These are phyloP conservation scores for Cyberlindnera veronae DNA, from an alignment of 805 yeast species.

Conservation along the genomic window DNA sequence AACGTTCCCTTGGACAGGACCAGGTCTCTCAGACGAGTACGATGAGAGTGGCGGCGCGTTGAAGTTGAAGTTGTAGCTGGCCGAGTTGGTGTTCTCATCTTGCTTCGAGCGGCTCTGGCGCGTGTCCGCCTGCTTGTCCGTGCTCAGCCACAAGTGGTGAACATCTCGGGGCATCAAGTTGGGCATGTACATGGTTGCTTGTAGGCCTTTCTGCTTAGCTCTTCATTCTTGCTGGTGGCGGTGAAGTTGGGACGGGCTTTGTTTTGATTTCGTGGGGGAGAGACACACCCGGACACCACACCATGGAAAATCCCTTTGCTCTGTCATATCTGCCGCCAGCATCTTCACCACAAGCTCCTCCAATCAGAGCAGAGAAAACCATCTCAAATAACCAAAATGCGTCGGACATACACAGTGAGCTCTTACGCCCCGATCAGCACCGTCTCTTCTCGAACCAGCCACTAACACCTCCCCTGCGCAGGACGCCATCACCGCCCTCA, in stretches of 20 bases:
- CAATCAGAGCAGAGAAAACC: background rate
- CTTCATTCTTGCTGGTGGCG: background rate
- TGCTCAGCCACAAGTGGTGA: conserved; percentile 40
- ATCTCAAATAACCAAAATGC: conserved; percentile 13
- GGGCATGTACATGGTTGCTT: conserved; percentile 43
- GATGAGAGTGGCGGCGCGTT: conserved; percentile 54
- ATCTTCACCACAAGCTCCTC: background rate
- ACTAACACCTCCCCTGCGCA: background rate
- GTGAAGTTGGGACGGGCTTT: background rate
- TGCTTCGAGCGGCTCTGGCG: conserved; percentile 10
- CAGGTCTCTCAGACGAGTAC: conserved; percentile 46
- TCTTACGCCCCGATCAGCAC: background rate
- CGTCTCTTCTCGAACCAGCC: no score
- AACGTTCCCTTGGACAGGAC: conserved; percentile 24
- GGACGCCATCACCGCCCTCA: conserved; percentile 84
- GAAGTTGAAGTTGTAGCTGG: conserved; percentile 6
- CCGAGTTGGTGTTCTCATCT: conserved; percentile 1
- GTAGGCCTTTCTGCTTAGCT: background rate
- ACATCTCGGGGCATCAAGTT: conserved; percentile 42
- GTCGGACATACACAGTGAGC: conserved; percentile 20
- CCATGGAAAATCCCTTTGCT: background rate
- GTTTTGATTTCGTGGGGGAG: background rate
- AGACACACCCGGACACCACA: background rate
- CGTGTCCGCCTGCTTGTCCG: conserved; percentile 10
- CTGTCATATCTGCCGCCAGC: background rate